A percentile compares a stretch with the other conserved stretches of the same genome.
Conservation (phyloP, 208 protist genomes). For the Leishmania aethiopica region DNA sequence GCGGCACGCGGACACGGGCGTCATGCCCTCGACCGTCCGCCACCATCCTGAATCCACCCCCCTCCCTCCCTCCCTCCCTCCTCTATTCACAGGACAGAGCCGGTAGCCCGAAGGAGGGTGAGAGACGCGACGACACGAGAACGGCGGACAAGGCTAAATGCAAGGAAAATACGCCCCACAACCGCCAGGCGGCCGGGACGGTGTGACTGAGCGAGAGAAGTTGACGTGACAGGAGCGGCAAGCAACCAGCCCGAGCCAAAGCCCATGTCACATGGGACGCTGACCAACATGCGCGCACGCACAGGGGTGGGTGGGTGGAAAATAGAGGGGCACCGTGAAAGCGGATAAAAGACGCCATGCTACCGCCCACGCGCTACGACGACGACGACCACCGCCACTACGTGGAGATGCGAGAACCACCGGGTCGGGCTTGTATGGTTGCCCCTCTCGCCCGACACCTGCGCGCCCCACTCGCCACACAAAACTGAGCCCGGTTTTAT, state of each 20-base stretch:
- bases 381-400: neutral
- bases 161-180: neutral
- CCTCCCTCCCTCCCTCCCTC: neutral
- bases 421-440: neutral
- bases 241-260: neutral
- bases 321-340: neutral
- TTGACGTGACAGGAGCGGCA: neutral
- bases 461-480: neutral
- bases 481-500: neutral
- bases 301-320: neutral
- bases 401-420: neutral
- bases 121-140: neutral
- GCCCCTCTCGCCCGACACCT: neutral
- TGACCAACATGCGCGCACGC: neutral
- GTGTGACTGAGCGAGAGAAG: neutral
- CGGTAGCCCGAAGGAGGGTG: neutral
- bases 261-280: neutral
- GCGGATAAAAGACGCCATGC: neutral
- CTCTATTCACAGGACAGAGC: neutral
- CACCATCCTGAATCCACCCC: neutral
- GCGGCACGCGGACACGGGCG: neutral
- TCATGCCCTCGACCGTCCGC: neutral
- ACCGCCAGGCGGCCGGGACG: neutral
- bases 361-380: neutral
- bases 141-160: neutral